Conservation (phyloP, 306 rosid species). For the Prunus padus region DNA sequence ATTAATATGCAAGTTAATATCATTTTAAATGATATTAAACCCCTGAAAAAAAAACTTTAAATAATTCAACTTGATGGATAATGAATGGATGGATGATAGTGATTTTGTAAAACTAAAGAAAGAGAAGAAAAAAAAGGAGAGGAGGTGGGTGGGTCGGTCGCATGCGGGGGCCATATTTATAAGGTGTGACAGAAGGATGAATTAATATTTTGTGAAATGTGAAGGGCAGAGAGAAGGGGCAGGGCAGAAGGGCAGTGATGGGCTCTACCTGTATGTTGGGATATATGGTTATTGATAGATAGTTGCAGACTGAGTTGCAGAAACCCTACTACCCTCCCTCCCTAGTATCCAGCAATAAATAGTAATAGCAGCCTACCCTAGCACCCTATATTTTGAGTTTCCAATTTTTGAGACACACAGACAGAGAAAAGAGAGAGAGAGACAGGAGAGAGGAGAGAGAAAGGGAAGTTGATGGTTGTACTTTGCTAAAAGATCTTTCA, state of each 20-base stretch:
- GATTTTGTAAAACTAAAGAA: neutral
- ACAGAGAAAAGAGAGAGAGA: neutral
- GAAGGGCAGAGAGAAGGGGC: neutral
- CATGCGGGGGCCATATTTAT: neutral
- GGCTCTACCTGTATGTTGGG: neutral
- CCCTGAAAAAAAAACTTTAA: too few species aligned
- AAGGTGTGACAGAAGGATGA: neutral
- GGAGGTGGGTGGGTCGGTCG: neutral
- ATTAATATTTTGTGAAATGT: neutral
- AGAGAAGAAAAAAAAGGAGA: neutral
- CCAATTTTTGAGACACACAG: neutral
- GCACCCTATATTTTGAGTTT: neutral
- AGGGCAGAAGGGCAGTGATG: neutral
- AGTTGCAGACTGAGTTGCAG: neutral
- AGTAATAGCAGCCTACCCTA: neutral
- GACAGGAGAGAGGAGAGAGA: neutral
- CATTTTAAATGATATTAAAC: accelerated
- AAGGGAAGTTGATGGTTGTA: slow-evolving; percentile 11
- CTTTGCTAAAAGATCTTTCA: slow-evolving; percentile 34
- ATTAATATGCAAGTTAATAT: accelerated
- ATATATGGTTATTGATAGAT: slow-evolving; percentile 2
- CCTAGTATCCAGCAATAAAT: neutral
- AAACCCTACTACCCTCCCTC: neutral
- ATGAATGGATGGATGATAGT: neutral
- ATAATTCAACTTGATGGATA: too few species aligned